Percentiles rank a stretch among this genome's conserved stretches.
Conservation (phyloP, 83 land plant genomes). For the Larix sibirica region DNA sequence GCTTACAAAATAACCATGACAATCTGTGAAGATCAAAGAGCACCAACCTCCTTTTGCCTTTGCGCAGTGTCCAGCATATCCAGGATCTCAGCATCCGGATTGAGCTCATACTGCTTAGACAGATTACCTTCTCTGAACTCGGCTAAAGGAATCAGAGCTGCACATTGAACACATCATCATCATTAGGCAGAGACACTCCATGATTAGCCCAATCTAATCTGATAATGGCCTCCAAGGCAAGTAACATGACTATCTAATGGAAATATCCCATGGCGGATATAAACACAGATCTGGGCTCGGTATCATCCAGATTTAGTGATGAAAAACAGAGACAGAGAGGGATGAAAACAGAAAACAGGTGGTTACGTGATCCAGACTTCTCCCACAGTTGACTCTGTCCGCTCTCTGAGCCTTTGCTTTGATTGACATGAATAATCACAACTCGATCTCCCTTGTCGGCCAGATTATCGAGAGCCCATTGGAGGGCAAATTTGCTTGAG, state of each 20-base stretch:
- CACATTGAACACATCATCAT: not conserved
- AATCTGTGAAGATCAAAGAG: not conserved
- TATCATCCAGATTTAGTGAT: too few relatives aligned
- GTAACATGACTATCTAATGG: not conserved
- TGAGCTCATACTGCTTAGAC: constrained; percentile 14
- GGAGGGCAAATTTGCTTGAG: constrained; percentile 56
- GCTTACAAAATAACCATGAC: not conserved
- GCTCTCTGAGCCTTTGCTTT: not conserved
- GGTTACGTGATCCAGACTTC: constrained; percentile 5
- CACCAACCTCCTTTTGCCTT: constrained; percentile 16
- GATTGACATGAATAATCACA: constrained; percentile 34
- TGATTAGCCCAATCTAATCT: not conserved
- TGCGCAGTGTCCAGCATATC: constrained; percentile 15
- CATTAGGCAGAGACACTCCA: too few relatives aligned
- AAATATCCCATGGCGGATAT: not conserved
- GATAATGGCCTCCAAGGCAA: not conserved
- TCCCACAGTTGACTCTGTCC: constrained; percentile 10
- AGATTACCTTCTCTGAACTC: constrained; percentile 14
- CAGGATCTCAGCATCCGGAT: constrained; percentile 10
- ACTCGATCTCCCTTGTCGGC: constrained; percentile 46
- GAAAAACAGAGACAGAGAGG: not conserved
- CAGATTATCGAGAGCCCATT: constrained; percentile 65
- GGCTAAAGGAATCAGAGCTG: constrained; percentile 25
- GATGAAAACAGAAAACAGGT: not conserved
- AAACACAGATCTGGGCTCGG: too few relatives aligned